Conservation (phyloP, 805 yeast species). For the Wickerhamiella qilinensis region DNA sequence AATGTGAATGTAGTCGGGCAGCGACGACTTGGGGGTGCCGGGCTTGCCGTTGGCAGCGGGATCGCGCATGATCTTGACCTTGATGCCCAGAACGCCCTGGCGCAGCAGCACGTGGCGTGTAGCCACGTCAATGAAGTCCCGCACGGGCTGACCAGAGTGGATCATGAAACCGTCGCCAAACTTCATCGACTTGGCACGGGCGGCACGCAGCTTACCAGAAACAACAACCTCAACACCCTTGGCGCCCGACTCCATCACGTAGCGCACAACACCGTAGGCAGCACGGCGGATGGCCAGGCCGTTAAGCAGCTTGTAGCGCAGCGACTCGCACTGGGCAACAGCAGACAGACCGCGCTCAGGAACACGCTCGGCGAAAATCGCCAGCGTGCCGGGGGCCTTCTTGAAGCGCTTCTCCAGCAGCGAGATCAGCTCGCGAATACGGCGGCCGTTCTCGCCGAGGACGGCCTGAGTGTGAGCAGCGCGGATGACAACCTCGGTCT, state of each 20-base stretch:
- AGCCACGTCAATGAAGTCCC: slow-evolving; percentile 95
- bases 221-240: slow-evolving; percentile 99
- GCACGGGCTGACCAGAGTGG: slow-evolving; percentile 99
- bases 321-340: slow-evolving; percentile 98
- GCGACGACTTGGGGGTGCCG: slow-evolving; percentile 32
- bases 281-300: slow-evolving; percentile 99
- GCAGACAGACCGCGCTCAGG: slow-evolving; percentile 99
- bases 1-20: slow-evolving; percentile 90
- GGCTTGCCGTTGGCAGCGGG: slow-evolving; percentile 38
- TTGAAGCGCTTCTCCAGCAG: slow-evolving; percentile 98
- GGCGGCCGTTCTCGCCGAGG: slow-evolving; percentile 99
- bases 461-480: slow-evolving; percentile 98
- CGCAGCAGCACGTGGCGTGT: slow-evolving; percentile 99
- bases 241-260: slow-evolving; percentile 99
- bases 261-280: slow-evolving; percentile 99
- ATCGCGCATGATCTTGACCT: slow-evolving; percentile 99
- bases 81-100: slow-evolving; percentile 99
- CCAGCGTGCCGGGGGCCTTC: slow-evolving; percentile 83
- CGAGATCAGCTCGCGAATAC: slow-evolving; percentile 96
- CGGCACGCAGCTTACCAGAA: slow-evolving; percentile 99
- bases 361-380: slow-evolving; percentile 96
- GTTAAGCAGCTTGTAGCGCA: slow-evolving; percentile 92
- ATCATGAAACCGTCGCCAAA: slow-evolving; percentile 99
- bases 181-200: slow-evolving; percentile 99
- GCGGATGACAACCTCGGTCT: slow-evolving; percentile 96